A percentile compares a stretch with the other conserved stretches of the same genome.
Conservation (phyloP, 1,284 basidiomycete species). For the Violaceomyces palustris region DNA sequence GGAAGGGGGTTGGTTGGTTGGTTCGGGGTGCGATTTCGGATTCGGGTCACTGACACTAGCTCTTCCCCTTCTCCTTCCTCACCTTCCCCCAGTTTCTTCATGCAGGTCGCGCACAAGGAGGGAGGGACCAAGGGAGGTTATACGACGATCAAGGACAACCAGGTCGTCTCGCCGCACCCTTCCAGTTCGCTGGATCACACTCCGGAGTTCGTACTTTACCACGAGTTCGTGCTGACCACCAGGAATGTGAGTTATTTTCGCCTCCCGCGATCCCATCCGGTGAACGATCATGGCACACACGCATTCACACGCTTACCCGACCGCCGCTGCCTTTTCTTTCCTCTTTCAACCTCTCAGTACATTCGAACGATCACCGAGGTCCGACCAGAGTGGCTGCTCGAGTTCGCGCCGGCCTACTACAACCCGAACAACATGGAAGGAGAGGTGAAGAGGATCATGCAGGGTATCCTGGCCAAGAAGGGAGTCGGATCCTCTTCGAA, state of each 20-base stretch:
- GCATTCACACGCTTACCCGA: background rate
- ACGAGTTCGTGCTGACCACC: slow-evolving; percentile 91
- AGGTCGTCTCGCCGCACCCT: slow-evolving; percentile 88
- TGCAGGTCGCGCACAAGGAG: slow-evolving; percentile 88
- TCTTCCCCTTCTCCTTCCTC: background rate
- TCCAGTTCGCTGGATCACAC: slow-evolving; percentile 86
- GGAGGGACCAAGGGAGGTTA: slow-evolving; percentile 41
- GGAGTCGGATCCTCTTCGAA: no score
- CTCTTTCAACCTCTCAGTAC: slow-evolving; percentile 56
- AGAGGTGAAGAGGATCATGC: slow-evolving; percentile 44
- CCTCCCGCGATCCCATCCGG: no score
- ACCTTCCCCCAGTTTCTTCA: slow-evolving; percentile 85
- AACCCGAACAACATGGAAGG: slow-evolving; percentile 56
- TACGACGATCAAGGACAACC: slow-evolving; percentile 88
- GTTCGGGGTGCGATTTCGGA: background rate
- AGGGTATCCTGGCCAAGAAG: slow-evolving; percentile 28
- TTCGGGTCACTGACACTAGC: background rate
- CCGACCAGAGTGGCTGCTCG: slow-evolving; percentile 82
- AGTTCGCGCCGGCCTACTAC: slow-evolving; percentile 75
- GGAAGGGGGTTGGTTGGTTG: background rate
- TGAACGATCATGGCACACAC: background rate
- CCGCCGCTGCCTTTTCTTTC: no score
- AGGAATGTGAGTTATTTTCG: slow-evolving; percentile 58
- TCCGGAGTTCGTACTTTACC: slow-evolving; percentile 96
- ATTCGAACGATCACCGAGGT: slow-evolving; percentile 90